Evolutionary conservation across 2,329 filamentous ascomycete species (phyloP), one percentile per base, ranked within the genome.

Genomic region (Triangularia verruculosa): DNA sequence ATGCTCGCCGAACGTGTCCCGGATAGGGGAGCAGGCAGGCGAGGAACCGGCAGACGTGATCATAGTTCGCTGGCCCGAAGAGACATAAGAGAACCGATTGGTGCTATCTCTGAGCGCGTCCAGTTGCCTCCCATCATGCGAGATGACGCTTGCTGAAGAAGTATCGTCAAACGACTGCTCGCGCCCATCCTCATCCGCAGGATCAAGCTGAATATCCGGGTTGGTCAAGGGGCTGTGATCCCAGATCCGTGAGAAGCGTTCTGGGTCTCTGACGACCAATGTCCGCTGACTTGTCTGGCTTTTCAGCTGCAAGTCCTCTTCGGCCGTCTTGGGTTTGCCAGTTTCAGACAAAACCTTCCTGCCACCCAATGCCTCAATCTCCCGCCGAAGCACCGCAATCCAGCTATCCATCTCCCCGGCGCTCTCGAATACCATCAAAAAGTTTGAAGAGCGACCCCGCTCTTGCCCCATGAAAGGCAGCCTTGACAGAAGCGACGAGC

Each of bases 351-450:
- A 73, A 61, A 81, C 80, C 73, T 84, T 88, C 77, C 85, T 89
- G 17, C 90, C 90, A 27, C 89, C 89, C 7, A 91, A 76, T 5
- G 80, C 79, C 69, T 91, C 87, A 59, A 94, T 93, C 71, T 91
- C 87, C 61, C 82, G 82, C 43, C 91, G 84, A 28, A 94, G 78
- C 0, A 83, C 80, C 1, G 82, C 81, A 73, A 94, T 86, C 91
- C 91, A 95, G 52, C 79, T 78, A 64, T 92, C 88, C 89, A 94
- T 91, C 53, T 91, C 87, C 66, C 89, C 86, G 1, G 89, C 87
- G 65, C 79, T 86, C 59, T 92, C 86, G 67, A 93, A 87, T 0
- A 94, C 86, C 73, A 95, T 81, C 24, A 95, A 77, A 61, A 93
- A 83, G 66, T 86, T 90, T 0, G 84, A 82, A 1, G 84, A 84